Conservation (phyloP, 805 yeast species). For the Saturnispora quitensis region DNA sequence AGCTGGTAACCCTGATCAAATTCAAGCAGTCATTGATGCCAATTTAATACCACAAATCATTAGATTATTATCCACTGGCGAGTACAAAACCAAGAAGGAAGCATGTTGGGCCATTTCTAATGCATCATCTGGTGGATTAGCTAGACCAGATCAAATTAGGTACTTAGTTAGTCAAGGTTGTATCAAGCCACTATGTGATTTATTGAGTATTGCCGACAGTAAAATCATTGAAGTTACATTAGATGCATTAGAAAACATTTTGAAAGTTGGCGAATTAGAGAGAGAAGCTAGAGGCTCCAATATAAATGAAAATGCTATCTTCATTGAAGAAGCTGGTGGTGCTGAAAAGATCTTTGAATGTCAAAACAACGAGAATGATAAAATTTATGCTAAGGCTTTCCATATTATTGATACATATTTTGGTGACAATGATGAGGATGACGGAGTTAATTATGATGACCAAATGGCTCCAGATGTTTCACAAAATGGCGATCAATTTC, state of each 20-base stretch:
- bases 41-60: conserved; percentile 90
- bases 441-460: conserved; percentile 28
- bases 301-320: conserved; percentile 81
- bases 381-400: conserved; percentile 86
- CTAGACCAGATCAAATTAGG: conserved; percentile 86
- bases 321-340: conserved; percentile 97
- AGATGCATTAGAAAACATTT: conserved; percentile 89
- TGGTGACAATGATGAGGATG: conserved; percentile 61
- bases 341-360: conserved; percentile 92
- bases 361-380: conserved; percentile 86
- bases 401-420: conserved; percentile 86
- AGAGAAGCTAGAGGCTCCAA: conserved; percentile 63
- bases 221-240: conserved; percentile 90
- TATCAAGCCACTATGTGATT: conserved; percentile 93
- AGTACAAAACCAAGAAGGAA: conserved; percentile 93
- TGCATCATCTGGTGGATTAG: conserved; percentile 92
- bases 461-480: conserved; percentile 62
- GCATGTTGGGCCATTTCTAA: conserved; percentile 99
- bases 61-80: conserved; percentile 66
- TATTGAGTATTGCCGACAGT: conserved; percentile 78
- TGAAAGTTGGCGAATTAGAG: conserved; percentile 90
- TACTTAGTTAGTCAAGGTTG: conserved; percentile 93
- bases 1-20: conserved; percentile 92
- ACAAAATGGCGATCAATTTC: conserved; percentile 63
- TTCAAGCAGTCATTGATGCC: conserved; percentile 92